Evolutionary conservation across 306 rosid species (phyloP).

Genomic region (Vicia faba): DNA sequence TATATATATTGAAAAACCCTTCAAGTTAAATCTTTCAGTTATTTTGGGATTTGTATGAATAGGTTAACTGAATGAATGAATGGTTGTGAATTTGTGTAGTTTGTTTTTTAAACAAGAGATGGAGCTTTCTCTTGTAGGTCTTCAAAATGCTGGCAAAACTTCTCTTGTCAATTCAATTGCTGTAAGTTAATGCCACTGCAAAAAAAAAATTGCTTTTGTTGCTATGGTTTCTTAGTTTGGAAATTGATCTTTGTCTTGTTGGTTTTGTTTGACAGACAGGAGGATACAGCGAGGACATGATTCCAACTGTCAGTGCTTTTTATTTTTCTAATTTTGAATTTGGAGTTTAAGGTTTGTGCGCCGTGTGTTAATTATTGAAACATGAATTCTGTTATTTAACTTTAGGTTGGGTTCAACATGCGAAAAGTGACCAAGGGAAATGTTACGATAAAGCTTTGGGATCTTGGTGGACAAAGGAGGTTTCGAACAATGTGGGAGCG

Average conservation of each 20-base stretch:
- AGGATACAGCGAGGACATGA: constrained; percentile 94
- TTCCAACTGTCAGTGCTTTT: constrained; percentile 82
- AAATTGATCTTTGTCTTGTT: constrained; percentile 24
- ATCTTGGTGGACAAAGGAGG: constrained; percentile 96
- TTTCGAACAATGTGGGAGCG: constrained; percentile 98
- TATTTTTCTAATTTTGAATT: constrained; percentile 12
- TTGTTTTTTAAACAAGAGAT: constrained; percentile 93
- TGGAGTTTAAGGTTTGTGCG: neutral
- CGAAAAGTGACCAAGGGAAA: constrained; percentile 89
- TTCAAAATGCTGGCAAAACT: constrained; percentile 96
- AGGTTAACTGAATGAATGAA: constrained; percentile 10
- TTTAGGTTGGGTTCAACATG: constrained; percentile 94
- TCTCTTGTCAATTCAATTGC: constrained; percentile 88
- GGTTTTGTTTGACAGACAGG: constrained; percentile 70
- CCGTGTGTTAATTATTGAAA: neutral
- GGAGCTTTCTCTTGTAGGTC: constrained; percentile 96
- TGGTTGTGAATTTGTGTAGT: constrained; percentile 48
- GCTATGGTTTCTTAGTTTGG: constrained; percentile 23
- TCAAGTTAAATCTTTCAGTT: neutral
- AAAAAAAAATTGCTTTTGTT: constrained; percentile 21
- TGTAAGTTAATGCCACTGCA: constrained; percentile 57
- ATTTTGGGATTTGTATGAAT: constrained; percentile 8
- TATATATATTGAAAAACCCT: constrained; percentile 7
- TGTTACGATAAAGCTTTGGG: constrained; percentile 97
- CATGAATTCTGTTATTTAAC: constrained; percentile 18